phyloP scores from a whole-genome alignment of 805 yeast species.

The Blastobotrys muscicola region DNA sequence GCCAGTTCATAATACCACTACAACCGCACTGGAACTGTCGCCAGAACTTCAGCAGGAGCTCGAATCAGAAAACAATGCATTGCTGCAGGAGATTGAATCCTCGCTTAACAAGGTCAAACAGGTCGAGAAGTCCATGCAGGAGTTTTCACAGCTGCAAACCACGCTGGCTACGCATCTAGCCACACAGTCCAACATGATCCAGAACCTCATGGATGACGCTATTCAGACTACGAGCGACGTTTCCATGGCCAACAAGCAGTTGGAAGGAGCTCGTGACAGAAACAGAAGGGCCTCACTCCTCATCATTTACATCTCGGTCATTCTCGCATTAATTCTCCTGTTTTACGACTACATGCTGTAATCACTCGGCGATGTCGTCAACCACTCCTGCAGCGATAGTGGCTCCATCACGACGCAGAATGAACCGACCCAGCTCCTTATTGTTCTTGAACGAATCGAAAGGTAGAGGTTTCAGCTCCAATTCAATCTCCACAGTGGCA shows the following conservation, averaged over 20 bases:
- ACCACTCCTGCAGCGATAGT: slow-evolving; percentile 62
- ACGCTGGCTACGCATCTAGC: slow-evolving; percentile 67
- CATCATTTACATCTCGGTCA: slow-evolving; percentile 45
- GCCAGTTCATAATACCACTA: background rate
- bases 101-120: slow-evolving; percentile 29
- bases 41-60: slow-evolving; percentile 23
- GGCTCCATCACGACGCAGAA: slow-evolving; percentile 57
- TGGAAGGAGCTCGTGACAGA: slow-evolving; percentile 56
- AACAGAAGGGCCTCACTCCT: slow-evolving; percentile 53
- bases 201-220: slow-evolving; percentile 54
- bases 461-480: slow-evolving; percentile 40
- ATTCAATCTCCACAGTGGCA: slow-evolving; percentile 49
- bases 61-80: slow-evolving; percentile 27
- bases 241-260: slow-evolving; percentile 57
- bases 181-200: slow-evolving; percentile 62
- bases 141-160: slow-evolving; percentile 64
- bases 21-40: slow-evolving; percentile 1
- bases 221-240: slow-evolving; percentile 58
- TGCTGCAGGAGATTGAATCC: slow-evolving; percentile 29
- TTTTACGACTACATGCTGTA: slow-evolving; percentile 27
- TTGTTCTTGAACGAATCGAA: slow-evolving; percentile 40
- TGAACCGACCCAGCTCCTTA: slow-evolving; percentile 53
- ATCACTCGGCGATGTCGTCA: slow-evolving; percentile 12
- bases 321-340: slow-evolving; percentile 47
- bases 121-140: slow-evolving; percentile 37